Conservation (phyloP, 2,329 filamentous ascomycete genomes). For the Pestalotiopsis sp. region DNA sequence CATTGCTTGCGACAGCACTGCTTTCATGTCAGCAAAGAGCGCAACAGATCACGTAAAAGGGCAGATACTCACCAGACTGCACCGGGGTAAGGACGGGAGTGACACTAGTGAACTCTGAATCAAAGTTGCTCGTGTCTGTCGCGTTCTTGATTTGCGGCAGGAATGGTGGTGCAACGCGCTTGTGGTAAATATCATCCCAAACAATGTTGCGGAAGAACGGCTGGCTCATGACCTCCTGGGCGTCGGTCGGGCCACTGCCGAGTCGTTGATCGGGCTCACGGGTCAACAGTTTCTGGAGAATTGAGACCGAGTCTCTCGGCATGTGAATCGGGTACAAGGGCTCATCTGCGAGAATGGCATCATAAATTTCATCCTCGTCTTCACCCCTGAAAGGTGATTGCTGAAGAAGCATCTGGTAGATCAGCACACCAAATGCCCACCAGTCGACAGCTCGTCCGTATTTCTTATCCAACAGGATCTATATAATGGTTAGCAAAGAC, state of each 20-base stretch:
- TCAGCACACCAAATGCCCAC: conserved; percentile 99
- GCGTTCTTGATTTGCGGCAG: conserved; percentile 84
- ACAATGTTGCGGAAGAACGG: conserved; percentile 97
- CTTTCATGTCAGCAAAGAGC: conserved; percentile 5
- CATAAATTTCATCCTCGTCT: conserved; percentile 99
- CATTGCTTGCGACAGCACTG: conserved; percentile 96
- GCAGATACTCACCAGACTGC: conserved; percentile 78
- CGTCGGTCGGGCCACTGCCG: conserved; percentile 92
- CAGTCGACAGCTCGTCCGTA: conserved; percentile 97
- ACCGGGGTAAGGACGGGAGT: conserved; percentile 96
- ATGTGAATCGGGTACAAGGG: conserved; percentile 98
- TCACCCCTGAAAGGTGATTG: conserved; percentile 98
- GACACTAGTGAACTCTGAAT: conserved; percentile 97
- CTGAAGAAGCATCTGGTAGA: conserved; percentile 99
- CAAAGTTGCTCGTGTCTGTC: conserved; percentile 99
- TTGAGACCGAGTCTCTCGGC: conserved; percentile 96
- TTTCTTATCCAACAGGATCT: conserved; percentile 98
- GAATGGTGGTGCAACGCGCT: conserved; percentile 87
- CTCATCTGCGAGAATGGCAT: conserved; percentile 95
- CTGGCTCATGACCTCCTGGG: conserved; percentile 98
- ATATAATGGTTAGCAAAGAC: neutral
- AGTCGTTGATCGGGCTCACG: conserved; percentile 91
- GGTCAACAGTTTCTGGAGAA: conserved; percentile 94
- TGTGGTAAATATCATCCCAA: conserved; percentile 98
- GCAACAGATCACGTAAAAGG: neutral